phyloP scores from a whole-genome alignment of 1,284 basidiomycete species.

The Cerioporus squamosus region DNA sequence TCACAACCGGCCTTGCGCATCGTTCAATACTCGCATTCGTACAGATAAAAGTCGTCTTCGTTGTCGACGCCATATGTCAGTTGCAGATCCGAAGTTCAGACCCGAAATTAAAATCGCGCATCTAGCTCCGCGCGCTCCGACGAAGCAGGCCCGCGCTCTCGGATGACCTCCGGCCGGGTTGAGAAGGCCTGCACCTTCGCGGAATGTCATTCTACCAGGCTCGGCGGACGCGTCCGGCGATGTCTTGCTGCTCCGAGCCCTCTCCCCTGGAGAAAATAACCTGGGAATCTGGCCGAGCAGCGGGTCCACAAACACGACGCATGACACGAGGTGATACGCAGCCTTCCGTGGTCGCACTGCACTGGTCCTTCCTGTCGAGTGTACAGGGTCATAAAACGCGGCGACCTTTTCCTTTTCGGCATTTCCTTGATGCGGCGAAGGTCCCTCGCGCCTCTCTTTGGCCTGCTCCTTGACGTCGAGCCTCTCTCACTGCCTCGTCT shows the following conservation, averaged over 20 bases:
- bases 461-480: constrained; percentile 18
- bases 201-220: constrained; percentile 14
- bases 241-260: constrained; percentile 9
- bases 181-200: constrained; percentile 22
- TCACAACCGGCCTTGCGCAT: no score
- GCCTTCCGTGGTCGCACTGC: constrained; percentile 14
- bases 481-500: constrained; percentile 17
- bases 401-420: constrained; percentile 15
- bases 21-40: no score
- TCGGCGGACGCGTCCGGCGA: constrained; percentile 14
- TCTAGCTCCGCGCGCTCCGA: constrained; percentile 16
- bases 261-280: constrained; percentile 8
- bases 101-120: constrained; percentile 2
- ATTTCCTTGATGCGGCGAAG: constrained; percentile 16
- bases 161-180: constrained; percentile 26
- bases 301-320: constrained; percentile 20
- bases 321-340: constrained; percentile 22
- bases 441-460: constrained; percentile 15
- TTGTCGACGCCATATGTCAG: not conserved
- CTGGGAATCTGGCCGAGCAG: constrained; percentile 11
- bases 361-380: constrained; percentile 8
- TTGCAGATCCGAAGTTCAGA: constrained; percentile 2
- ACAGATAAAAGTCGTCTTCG: not conserved
- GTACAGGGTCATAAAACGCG: constrained; percentile 23
- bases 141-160: constrained; percentile 22